Evolutionary conservation across 2,329 filamentous ascomycete genomes (phyloP), one percentile per base, ranked within the genome.

Genomic region (Phaeomoniella chlamydospora): DNA sequence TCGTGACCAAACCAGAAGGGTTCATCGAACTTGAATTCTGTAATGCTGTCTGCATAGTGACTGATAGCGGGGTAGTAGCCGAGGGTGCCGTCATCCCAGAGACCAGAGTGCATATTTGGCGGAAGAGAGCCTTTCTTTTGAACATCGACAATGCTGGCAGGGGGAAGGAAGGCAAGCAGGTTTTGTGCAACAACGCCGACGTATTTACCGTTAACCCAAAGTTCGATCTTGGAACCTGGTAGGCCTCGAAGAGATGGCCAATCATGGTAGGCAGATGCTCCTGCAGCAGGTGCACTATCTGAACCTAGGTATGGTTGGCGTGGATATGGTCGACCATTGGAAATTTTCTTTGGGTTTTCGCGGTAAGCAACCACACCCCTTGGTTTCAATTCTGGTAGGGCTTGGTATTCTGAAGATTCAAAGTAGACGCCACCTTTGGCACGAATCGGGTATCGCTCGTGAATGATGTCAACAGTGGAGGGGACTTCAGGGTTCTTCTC

Each of bases 41-140:
- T 87, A 2, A 87, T 81, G 15, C 88, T 90, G 36, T 87, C 88
- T 31, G 82, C 77, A 60, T 94, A 96, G 15, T 90, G 81, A 47
- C 86, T 90, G 14, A 98, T 76, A 15, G 87, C 84, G 2, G 90
- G 90, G 51, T 93, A 94, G 60, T 98, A 98, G 9, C 90, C 92
- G 2, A 94, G 72, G 69, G 90, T 82, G 22, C 88, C 90, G 51
- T 98, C 90, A 51, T 98, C 90, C 42, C 93, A 75, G 9, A 48
- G 41, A 17, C 43, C 44, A 16, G 43, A 43, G 17, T 45, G 36
- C 11, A 39, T 44, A 5, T 42, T 39, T 15, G 38, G 38, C 17
- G 43, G 81, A 34, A 90, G 69, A 13, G 83, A 85, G 10, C 82
- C 84, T 30, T 80, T 57, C 3, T 58, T 58, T 14, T 58, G 42